Base-by-base conservation (phyloP, 345 rosid genomes). In the Lumnitzera racemosa region DNA sequence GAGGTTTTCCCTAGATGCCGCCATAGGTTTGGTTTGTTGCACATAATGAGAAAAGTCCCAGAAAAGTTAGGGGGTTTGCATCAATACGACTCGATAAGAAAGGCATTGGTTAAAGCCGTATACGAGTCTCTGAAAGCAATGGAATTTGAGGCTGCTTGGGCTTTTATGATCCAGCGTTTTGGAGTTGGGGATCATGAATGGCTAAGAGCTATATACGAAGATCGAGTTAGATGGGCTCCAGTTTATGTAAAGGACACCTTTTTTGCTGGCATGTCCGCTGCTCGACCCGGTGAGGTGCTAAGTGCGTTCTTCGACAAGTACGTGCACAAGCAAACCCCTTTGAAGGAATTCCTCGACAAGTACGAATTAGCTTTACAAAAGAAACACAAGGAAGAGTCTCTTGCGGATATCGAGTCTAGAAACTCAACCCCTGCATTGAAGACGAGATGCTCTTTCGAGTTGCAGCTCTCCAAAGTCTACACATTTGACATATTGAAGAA, bases 281-380 rank as follows among this genome's bases (percentile, higher is more conserved):
- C 80, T 47, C 80, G 76, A 61, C 84, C 73, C 2, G 83, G 86
- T 25, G 92, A 85, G 68, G 61, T 61, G 11, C 20, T 80, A 4
- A 73, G 47, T 58, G 80, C 83, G 5, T 86, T 84, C 74, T 87
- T 89, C 24, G 86, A 87, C 31, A 82, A 74, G 69, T 87, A 79
- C 8, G 62, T 89, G 63, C 95, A 85, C 49, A 86, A 80, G 46
- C 90, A 86, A 59, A 91, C 96, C 17, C 86, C 95, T 29, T 59
- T 91, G 72, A 91, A 85, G 69, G 96, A 91, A 77, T 91, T 91
- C 77, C 86, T 91, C 7, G 96, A 89, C 59, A 83, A 84, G 77
- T 86, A 85, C 27, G 96, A 85, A 69, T 51, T 86, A 68, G 85
- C 89, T 51, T 66, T 86, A 48, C 90, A 85, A 56, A 85, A 77